Base-by-base conservation (phyloP, 352 stramenopile species). In the Halophytophthora batemanensis region DNA sequence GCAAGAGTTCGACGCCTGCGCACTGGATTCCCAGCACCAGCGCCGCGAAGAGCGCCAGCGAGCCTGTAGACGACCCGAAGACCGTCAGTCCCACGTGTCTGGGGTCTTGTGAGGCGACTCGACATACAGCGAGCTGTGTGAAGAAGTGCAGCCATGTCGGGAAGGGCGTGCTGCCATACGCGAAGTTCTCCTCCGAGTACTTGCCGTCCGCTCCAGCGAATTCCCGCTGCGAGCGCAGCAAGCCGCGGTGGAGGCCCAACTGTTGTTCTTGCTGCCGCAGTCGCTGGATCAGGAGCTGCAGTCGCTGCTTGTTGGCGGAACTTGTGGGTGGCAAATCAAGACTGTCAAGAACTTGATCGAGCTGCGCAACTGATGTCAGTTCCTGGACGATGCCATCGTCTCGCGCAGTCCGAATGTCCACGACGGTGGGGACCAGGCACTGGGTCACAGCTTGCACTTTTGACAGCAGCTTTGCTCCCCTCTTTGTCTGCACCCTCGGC, bases 61-160 rank as follows among this genome's bases (percentile, higher is more conserved):
- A 82, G 0, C 77, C 77, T 1, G 66, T 74, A 2, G 77, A 87
- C 1, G 77, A 85, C 2, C 74, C 74, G 6, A 85, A 78, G 3
- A 87, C 66, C 1, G 60, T 78, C 29, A 67, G 44, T 6, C 28
- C 49, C 6, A 36, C 33, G 11, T 56, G 23, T 5, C 36, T 31
- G 19, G 39, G 10, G 14, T 1, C 33, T 22, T 39, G 7, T 37
- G 36, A 36, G 46, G 70, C 55, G 2, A 35, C 53, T 1, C 55
- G 15, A 12, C 41, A 17, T 1, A 84, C 22, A 14, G 47, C 14
- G 14, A 45, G 6, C 33, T 61, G 41, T 0, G 45, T 61, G 35
- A 72, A 66, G 1, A 87, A 38, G 1, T 61, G 52, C 15, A 69
- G 17, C 71, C 73, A 85, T 7, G 76, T 80, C 19, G 57, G 44